Base-by-base conservation (phyloP, 2,329 filamentous ascomycete genomes). In the Neodidymelliopsis sp. region DNA sequence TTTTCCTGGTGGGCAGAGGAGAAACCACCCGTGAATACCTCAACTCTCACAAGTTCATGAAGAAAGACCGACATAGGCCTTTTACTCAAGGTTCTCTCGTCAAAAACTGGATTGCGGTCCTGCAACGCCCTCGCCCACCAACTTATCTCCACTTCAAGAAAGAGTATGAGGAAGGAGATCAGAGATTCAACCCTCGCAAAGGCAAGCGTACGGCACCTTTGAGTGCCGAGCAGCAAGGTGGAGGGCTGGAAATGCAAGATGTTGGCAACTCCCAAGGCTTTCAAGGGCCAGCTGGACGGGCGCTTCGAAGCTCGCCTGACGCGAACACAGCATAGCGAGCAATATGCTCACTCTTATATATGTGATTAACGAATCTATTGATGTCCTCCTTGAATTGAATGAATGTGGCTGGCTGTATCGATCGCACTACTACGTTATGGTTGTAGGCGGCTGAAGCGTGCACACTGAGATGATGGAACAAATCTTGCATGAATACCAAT, bases 1-100 rank as follows among this genome's bases (percentile, higher is more conserved):
- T 97, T 35, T 97, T 96, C 76, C 81, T 99, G 31, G 91, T 95
- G 76, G 88, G 85, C 6, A 83, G 93, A 23, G 94, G 93, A 37
- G 93, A 99, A 77, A 99, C 93, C 0, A 99, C 94, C 1, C 83
- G 94, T 60, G 94, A 99, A 74, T 97, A 96, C 71, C 84, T 99
- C 57, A 96, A 96, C 74, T 92, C 89, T 4, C 91, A 96, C 74
- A 97, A 97, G 73, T 97, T 99, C 70, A 78, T 88, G 56, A 95
- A 94, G 75, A 88, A 88, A 62, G 93, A 99, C 70, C 85, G 94
- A 10, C 95, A 96, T 73, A 82, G 92, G 31, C 91, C 94, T 1
- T 99, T 96, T 63, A 92, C 86, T 2, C 91, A 95, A 66, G 87
- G 86, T 25, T 88, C 79, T 59, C 77, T 88, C 36, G 73, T 88